phyloP scores from a whole-genome alignment of 352 stramenopile genomes.

The Pythium sukuiense region DNA sequence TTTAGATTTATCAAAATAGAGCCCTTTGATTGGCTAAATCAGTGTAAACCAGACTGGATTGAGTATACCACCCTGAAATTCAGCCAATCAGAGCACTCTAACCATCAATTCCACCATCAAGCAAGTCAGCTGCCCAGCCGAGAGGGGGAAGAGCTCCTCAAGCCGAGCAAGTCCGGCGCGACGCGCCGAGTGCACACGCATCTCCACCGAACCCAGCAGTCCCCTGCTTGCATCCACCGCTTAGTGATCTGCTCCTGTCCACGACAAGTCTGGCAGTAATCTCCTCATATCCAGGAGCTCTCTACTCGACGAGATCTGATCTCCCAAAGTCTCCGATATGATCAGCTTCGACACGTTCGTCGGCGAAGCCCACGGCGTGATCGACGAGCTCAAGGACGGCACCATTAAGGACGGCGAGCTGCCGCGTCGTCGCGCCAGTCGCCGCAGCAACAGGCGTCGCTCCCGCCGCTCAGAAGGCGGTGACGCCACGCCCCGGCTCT shows the following conservation, averaged over 20 bases:
- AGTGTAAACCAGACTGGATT: neutral
- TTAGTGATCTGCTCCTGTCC: neutral
- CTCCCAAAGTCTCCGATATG: conserved; percentile 31
- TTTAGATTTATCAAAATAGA: neutral
- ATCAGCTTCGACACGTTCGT: conserved; percentile 84
- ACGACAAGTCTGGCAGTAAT: neutral
- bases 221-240: neutral
- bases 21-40: neutral
- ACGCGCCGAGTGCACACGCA: neutral
- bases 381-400: conserved; percentile 39
- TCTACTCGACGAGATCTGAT: neutral
- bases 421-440: neutral
- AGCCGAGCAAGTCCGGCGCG: neutral
- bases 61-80: neutral
- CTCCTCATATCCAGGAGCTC: neutral
- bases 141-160: neutral
- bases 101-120: conserved; percentile 3
- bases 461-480: conserved; percentile 17
- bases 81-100: neutral
- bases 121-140: neutral
- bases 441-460: conserved; percentile 21
- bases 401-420: conserved; percentile 16
- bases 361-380: conserved; percentile 29
- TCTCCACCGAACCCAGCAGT: neutral
- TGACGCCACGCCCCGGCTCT: conserved; percentile 13